Base-by-base conservation (phyloP, 75 land plant genomes). In the Selaginella moellendorffii region DNA sequence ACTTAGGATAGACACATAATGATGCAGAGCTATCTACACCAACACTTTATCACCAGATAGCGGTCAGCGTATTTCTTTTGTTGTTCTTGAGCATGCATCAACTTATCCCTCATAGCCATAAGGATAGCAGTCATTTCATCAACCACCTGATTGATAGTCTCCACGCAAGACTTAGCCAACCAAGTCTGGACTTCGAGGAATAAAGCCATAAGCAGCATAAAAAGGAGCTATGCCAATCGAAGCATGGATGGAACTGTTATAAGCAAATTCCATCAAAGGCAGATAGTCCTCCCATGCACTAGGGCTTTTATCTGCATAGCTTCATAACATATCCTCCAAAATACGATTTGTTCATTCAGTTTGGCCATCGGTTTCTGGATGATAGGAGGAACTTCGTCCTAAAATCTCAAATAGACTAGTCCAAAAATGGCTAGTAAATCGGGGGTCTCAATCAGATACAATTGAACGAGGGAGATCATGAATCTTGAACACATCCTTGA, bases 301-400 rank as follows among this genome's bases (percentile, higher is more conserved):
- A 1, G 72, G 71, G 1, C 66, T 25, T 0, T 23, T 21, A 1
- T 67, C 54, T 0, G 56, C 60, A 30, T 64, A 62, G 29, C 67
- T 63, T 2, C 76, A 19, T 5, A 70, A 28, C 31, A 69, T 63
- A 19, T 23, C 20, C 54, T 76, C 73, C 1, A 76, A 0, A 0
- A 27, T 27, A 1, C 19, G 21, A 29, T 76, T 76, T 0, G 69
- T 61, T 0, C 68, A 27, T 22, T 76, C 63, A 2, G 64, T 64
- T 42, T 76, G 67, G 0, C 74, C 74, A 60, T 71, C 71, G 0
- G 71, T 64, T 31, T 76, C 68, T 27, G 78, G 78, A 21, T 76
- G 74, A 53, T 63, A 58, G 0, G 56, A 24, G 1, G 70, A 24
- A 51, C 54, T 36, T 17, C 62, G 19, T 0, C 74, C 72, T 1